Percentiles rank a stretch among this genome's conserved stretches.
Evolutionary conservation across 345 rosid genomes (phyloP).

Genomic region (Syzygium oleosum): DNA sequence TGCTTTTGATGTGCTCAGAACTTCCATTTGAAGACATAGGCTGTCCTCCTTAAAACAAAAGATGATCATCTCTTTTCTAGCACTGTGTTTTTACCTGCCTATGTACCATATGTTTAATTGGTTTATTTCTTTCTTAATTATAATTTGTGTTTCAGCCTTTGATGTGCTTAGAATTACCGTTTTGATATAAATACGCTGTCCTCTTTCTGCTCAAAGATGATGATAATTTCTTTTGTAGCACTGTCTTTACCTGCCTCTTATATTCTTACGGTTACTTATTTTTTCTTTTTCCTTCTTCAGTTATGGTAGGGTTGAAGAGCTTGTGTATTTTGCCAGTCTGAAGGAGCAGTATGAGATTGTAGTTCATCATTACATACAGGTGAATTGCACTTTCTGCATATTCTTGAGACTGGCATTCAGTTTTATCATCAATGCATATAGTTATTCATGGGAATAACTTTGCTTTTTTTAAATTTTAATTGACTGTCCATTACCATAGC

Average conservation of each 20-base stretch:
- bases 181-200: background rate
- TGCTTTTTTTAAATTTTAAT: background rate
- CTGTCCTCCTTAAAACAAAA: background rate
- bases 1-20: background rate
- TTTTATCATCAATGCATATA: background rate
- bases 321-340: constrained; percentile 91
- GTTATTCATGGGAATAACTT: background rate
- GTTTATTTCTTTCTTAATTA: background rate
- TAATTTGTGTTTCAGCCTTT: background rate
- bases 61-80: background rate
- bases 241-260: background rate
- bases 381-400: constrained; percentile 8
- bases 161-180: background rate
- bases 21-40: background rate
- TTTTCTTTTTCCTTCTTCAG: constrained; percentile 33
- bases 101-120: background rate
- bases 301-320: constrained; percentile 92
- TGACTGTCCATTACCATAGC: background rate
- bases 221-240: background rate
- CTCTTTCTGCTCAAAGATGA: background rate
- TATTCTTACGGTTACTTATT: background rate
- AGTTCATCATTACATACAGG: constrained; percentile 88
- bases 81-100: background rate
- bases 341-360: constrained; percentile 95
- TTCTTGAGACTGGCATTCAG: background rate